These are phyloP conservation scores for Phytophthora brassicae DNA, from an alignment of 352 stramenopile species.

Conservation along the genomic window DNA sequence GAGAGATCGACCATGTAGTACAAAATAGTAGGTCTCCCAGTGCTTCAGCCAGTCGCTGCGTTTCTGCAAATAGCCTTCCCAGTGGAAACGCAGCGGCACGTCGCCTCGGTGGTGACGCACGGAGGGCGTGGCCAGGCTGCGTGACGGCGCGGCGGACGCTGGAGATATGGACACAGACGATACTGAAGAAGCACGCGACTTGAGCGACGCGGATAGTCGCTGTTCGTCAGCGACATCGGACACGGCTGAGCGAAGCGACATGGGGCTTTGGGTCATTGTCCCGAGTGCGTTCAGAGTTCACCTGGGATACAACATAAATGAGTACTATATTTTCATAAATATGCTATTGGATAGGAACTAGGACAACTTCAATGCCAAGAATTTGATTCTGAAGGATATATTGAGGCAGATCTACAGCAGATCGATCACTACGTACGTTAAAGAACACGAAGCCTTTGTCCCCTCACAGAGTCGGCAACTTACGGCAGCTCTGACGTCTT, in stretches of 20 bases:
- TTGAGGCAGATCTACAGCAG: constrained; percentile 17
- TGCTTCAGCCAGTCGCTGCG: constrained; percentile 90
- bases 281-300: too few relatives aligned
- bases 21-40: constrained; percentile 90
- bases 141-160: constrained; percentile 14
- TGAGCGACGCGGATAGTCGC: constrained; percentile 23
- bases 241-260: constrained; percentile 16
- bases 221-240: neutral
- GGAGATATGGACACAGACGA: constrained; percentile 29
- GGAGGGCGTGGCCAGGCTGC: constrained; percentile 19
- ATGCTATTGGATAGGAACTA: too few relatives aligned
- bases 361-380: too few relatives aligned
- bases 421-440: constrained; percentile 27
- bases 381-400: constrained; percentile 10
- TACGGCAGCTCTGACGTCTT: constrained; percentile 39
- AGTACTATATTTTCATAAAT: too few relatives aligned
- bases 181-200: constrained; percentile 27
- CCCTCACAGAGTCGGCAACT: neutral
- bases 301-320: too few relatives aligned
- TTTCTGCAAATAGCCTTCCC: constrained; percentile 88
- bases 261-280: constrained; percentile 33
- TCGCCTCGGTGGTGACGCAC: constrained; percentile 14
- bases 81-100: constrained; percentile 67
- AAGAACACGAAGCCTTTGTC: constrained; percentile 8
- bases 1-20: constrained; percentile 62